phyloP scores from a whole-genome alignment of 2,329 filamentous ascomycete species.

The Phialocephala sp. region DNA sequence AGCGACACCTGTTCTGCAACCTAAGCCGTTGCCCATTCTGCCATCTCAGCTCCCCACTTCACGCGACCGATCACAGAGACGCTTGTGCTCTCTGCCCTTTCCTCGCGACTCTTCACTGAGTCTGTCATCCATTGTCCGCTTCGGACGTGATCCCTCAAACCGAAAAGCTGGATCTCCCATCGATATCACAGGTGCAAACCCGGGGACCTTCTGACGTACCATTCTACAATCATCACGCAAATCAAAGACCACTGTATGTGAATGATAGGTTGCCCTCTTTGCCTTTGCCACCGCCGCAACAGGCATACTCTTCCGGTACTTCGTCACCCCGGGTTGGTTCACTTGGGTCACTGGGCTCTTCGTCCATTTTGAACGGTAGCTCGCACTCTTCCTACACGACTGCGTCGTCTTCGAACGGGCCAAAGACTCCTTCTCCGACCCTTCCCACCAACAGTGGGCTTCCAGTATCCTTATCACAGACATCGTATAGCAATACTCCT shows the following conservation, averaged over 20 bases:
- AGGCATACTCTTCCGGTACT: conserved; percentile 69
- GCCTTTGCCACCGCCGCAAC: conserved; percentile 68
- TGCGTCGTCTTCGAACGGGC: conserved; percentile 61
- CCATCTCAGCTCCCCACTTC: conserved; percentile 4
- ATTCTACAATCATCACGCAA: conserved; percentile 72
- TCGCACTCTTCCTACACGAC: conserved; percentile 61
- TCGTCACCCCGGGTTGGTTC: conserved; percentile 80
- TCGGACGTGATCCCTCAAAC: conserved; percentile 52
- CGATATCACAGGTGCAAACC: conserved; percentile 82
- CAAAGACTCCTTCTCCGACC: conserved; percentile 79
- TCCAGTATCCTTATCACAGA: conserved; percentile 48
- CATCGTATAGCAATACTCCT: conserved; percentile 39
- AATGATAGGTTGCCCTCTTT: conserved; percentile 76
- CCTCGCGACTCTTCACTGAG: conserved; percentile 35
- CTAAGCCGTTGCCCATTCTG: conserved; percentile 7
- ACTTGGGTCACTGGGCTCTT: conserved; percentile 64
- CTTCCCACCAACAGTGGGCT: conserved; percentile 57
- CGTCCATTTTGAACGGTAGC: conserved; percentile 55
- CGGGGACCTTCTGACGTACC: conserved; percentile 74
- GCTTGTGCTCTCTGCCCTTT: conserved; percentile 15
- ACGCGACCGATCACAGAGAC: conserved; percentile 14
- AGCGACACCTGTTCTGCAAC: conserved; percentile 15
- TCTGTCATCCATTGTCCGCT: conserved; percentile 38
- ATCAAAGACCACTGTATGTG: conserved; percentile 68
- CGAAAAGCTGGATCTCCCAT: conserved; percentile 95